Evolutionary conservation across 129 eudicot genomes (phyloP).

Genomic region (Logfia minima): DNA sequence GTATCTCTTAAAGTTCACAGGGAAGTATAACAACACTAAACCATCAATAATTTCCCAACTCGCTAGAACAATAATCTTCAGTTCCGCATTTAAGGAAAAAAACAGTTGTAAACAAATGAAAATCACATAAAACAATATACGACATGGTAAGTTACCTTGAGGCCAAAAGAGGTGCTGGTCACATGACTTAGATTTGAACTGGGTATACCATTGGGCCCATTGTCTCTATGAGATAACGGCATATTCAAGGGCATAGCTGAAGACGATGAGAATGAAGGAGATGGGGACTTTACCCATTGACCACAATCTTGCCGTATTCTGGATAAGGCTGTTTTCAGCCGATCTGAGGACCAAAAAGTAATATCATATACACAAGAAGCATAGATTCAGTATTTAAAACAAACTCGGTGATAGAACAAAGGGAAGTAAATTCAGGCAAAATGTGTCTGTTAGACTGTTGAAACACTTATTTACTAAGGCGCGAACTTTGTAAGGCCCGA

Average conservation of each 20-base stretch:
- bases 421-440: too few species aligned
- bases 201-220: conserved; percentile 59
- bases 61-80: too few species aligned
- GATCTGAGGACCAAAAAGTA: conserved; percentile 53
- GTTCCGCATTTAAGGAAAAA: too few species aligned
- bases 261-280: conserved; percentile 44
- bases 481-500: neutral
- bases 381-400: conserved; percentile 1
- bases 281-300: conserved; percentile 67
- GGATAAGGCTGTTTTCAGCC: conserved; percentile 71
- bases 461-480: conserved; percentile 1
- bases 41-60: too few species aligned
- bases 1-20: too few species aligned
- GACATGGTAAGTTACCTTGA: conserved; percentile 58
- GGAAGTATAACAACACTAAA: too few species aligned
- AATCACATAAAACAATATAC: neutral
- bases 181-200: conserved; percentile 37
- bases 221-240: conserved; percentile 56
- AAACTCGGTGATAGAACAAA: neutral
- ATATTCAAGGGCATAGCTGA: conserved; percentile 48
- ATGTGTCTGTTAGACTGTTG: too few species aligned
- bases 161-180: conserved; percentile 56
- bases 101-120: neutral
- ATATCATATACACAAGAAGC: conserved; percentile 24
- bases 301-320: conserved; percentile 83